Percentiles rank a stretch among this genome's conserved stretches.
These are phyloP conservation scores for Lachancea nothofagi DNA, from an alignment of 805 yeast genomes.

Conservation along the genomic window DNA sequence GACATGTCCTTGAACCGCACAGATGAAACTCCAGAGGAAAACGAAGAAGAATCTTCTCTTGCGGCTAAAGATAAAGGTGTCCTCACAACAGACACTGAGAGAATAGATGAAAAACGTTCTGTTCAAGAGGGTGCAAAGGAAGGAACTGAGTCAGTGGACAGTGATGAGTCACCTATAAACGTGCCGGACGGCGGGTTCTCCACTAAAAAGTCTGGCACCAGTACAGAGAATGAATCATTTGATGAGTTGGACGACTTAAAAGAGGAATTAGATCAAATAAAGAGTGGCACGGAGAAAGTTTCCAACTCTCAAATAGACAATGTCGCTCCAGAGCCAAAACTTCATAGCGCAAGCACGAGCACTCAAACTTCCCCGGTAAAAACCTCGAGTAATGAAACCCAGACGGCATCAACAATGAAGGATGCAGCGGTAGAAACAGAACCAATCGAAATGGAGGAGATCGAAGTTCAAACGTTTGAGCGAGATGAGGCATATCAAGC, in stretches of 20 bases:
- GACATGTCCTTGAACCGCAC: too few relatives aligned
- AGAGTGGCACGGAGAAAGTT: neutral
- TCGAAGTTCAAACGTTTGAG: constrained; percentile 28
- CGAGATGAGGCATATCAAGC: constrained; percentile 33
- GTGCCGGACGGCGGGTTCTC: neutral
- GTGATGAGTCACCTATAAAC: constrained; percentile 5
- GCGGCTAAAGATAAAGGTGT: too few relatives aligned
- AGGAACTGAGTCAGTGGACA: neutral
- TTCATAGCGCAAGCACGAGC: neutral
- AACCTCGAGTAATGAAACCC: constrained; percentile 4
- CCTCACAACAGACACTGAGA: neutral
- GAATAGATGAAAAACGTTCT: neutral
- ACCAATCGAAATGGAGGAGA: constrained; percentile 10
- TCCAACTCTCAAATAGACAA: neutral
- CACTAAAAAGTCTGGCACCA: constrained; percentile 4
- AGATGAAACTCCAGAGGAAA: too few relatives aligned
- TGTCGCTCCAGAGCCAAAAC: neutral
- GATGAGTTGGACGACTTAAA: constrained; percentile 21
- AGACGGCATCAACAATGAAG: neutral
- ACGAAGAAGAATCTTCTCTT: too few relatives aligned
- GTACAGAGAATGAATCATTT: constrained; percentile 17
- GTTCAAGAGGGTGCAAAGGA: neutral
- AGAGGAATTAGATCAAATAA: constrained; percentile 16
- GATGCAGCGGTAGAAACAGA: constrained; percentile 21
- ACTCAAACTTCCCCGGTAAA: neutral